Evolutionary conservation across 2,329 filamentous ascomycete species (phyloP).

Genomic region (Alternaria hordeiaustralica): DNA sequence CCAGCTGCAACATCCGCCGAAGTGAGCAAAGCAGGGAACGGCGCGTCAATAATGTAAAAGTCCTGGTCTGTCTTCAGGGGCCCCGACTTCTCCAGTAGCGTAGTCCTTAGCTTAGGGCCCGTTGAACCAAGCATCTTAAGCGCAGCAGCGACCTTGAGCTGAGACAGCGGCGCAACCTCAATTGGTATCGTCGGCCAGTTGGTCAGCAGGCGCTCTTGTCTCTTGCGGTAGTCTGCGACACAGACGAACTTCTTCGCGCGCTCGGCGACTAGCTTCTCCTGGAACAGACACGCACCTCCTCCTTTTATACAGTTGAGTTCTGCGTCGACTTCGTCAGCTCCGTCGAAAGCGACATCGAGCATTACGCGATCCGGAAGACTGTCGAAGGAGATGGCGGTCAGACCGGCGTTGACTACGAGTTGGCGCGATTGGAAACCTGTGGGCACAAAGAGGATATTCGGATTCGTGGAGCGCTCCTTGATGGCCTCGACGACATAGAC

Average conservation of each 20-base stretch:
- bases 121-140: constrained; percentile 76
- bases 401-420: constrained; percentile 79
- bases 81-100: constrained; percentile 77
- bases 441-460: constrained; percentile 80
- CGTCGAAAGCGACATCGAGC: constrained; percentile 93
- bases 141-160: constrained; percentile 75
- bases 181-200: constrained; percentile 88
- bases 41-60: constrained; percentile 91
- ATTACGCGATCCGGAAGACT: constrained; percentile 68
- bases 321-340: constrained; percentile 94
- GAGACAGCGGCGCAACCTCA: constrained; percentile 87
- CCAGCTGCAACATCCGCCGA: constrained; percentile 59
- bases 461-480: constrained; percentile 49
- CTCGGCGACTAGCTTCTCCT: constrained; percentile 94
- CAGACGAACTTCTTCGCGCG: constrained; percentile 85
- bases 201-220: constrained; percentile 74
- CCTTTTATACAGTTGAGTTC: constrained; percentile 98
- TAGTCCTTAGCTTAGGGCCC: constrained; percentile 73
- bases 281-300: constrained; percentile 94
- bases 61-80: constrained; percentile 85
- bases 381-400: constrained; percentile 79
- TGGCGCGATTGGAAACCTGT: constrained; percentile 91
- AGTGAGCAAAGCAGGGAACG: constrained; percentile 77
- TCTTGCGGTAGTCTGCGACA: constrained; percentile 90
- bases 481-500: constrained; percentile 87